Evolutionary conservation across 768 basidiomycete species (phyloP).

Genomic region (Plicaturopsis crispa): DNA sequence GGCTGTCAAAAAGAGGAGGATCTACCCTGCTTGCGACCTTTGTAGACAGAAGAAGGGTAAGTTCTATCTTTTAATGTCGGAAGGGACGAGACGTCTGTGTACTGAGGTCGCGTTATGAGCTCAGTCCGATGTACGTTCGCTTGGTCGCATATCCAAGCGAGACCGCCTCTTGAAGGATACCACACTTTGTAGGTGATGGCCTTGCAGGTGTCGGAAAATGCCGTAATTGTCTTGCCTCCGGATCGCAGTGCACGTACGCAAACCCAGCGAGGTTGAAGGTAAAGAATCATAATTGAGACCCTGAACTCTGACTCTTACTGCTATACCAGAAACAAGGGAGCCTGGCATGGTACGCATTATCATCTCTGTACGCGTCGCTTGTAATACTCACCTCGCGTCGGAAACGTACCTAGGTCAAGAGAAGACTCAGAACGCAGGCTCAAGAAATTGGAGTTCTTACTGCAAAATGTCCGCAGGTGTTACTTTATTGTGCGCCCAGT

Average conservation of each 20-base stretch:
- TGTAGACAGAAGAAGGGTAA: constrained; percentile 81
- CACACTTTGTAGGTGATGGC: constrained; percentile 55
- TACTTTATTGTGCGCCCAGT: too few relatives aligned
- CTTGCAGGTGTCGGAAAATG: constrained; percentile 58
- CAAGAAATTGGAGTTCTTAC: constrained; percentile 56
- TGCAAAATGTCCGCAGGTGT: too few relatives aligned
- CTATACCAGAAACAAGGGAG: constrained; percentile 44
- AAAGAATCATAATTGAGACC: constrained; percentile 1
- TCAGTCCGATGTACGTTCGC: constrained; percentile 57
- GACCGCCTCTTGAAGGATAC: not conserved
- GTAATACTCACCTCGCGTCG: too few relatives aligned
- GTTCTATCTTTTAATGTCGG: constrained; percentile 2
- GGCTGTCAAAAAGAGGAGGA: constrained; percentile 71
- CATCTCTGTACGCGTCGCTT: not conserved
- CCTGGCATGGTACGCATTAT: constrained; percentile 46
- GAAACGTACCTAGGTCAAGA: constrained; percentile 43
- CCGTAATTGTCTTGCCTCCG: constrained; percentile 53
- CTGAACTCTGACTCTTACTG: not conserved
- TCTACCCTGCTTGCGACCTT: constrained; percentile 76
- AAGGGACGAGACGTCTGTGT: constrained; percentile 7
- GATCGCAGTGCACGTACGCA: constrained; percentile 58
- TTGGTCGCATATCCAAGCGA: not conserved
- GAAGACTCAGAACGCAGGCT: constrained; percentile 55
- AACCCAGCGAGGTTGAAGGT: constrained; percentile 60
- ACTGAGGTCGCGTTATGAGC: too few relatives aligned